Evolutionary conservation across 2,329 filamentous ascomycete species (phyloP), one percentile per base, ranked within the genome.

Genomic region (Paecilomyces sp.): DNA sequence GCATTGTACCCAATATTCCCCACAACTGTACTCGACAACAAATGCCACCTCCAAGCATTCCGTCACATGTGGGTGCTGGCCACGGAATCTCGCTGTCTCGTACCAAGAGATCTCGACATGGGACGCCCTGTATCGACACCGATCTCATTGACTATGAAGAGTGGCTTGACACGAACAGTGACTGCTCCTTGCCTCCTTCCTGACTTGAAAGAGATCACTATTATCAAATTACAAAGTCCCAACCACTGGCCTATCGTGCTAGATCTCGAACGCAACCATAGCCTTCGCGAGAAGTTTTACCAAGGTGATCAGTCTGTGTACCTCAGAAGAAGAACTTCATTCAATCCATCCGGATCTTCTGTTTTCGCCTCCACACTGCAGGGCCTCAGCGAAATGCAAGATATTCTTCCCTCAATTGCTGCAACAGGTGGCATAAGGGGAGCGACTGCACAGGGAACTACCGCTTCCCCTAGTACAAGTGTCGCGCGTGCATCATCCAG

Each of bases 51-150:
- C 5, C 94, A 99, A 77, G 94, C 95, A 3, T 94, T 99, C 78
- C 87, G 95, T 4, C 93, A 99, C 75, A 90, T 99, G 70, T 99
- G 94, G 94, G 93, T 96, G 11, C 82, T 99, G 3, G 94, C 94
- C 1, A 88, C 90, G 0, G 94, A 99, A 68, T 86, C 91, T 9
- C 85, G 95, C 57, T 97, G 93, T 70, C 83, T 99, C 0, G 85
- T 99, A 0, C 85, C 91, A 18, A 90, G 93, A 62, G 94, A 99
- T 66, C 84, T 94, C 2, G 87, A 94, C 61, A 96, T 91, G 0
- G 86, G 88, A 50, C 86, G 91, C 52, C 89, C 92, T 0, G 85
- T 96, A 55, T 84, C 86, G 7, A 83, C 92, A 1, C 86, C 90
- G 0, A 81, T 96, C 54, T 81, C 82, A 3, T 82, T 96, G 58